Percentiles rank a stretch among this genome's conserved stretches.
phyloP scores from a whole-genome alignment of 2,329 filamentous ascomycete genomes.

The Trichoderma brevicompactum region DNA sequence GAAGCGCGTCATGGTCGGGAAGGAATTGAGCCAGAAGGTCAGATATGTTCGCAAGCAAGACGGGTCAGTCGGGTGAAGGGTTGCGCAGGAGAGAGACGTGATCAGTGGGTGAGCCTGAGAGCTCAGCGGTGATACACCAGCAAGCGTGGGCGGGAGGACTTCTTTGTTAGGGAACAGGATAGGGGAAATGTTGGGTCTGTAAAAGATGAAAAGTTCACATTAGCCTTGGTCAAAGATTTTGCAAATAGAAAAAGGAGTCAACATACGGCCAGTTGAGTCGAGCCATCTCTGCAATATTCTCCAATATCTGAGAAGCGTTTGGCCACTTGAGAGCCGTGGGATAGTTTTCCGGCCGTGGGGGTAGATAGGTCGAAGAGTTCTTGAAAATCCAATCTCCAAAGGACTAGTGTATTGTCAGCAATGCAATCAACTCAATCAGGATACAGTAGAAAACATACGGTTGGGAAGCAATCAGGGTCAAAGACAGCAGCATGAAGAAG shows the following conservation, averaged over 20 bases:
- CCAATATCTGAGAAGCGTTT: conserved; percentile 72
- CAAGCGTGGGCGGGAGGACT: conserved; percentile 68
- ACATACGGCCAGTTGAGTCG: conserved; percentile 81
- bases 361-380: conserved; percentile 79
- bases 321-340: conserved; percentile 75
- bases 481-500: conserved; percentile 77
- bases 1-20: conserved; percentile 77
- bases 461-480: conserved; percentile 73
- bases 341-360: conserved; percentile 69
- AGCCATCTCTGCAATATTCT: conserved; percentile 81
- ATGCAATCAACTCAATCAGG: background rate
- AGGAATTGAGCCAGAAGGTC: conserved; percentile 83
- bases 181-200: conserved; percentile 76
- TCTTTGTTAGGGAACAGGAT: conserved; percentile 79
- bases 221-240: background rate
- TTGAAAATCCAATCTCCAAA: conserved; percentile 62
- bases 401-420: conserved; percentile 13
- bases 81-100: conserved; percentile 81
- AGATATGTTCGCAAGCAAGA: conserved; percentile 87
- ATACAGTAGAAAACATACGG: conserved; percentile 46
- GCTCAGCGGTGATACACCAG: conserved; percentile 74
- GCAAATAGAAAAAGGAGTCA: background rate
- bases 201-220: background rate
- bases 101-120: conserved; percentile 86
- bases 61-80: conserved; percentile 84